Evolutionary conservation across 78 protist genomes (phyloP), one percentile per base, ranked within the genome.

Genomic region (Cavenderia fasciculata): DNA sequence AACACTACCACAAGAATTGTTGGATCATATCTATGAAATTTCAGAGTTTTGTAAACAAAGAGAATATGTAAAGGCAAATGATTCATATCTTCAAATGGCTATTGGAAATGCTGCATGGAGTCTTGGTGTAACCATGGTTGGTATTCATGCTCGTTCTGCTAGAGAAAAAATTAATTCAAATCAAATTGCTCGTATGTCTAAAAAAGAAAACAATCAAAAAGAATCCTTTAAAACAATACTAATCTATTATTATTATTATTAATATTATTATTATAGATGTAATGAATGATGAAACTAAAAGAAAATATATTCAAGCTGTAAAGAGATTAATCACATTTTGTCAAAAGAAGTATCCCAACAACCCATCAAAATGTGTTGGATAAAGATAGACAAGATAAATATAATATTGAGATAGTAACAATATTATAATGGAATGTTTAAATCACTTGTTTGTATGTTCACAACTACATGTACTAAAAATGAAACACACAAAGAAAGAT

Each of bases 81-180:
- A 96, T 72, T 69, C 61, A 18, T 98, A 98, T 73, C 49, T 97
- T 38, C 77, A 36, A n/a, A 27, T 96, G 92, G 76, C 99, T 2
- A 97, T 98, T 34, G 99, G 99, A 16, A 97, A 97, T 71, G 96
- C 98, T 5, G 93, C 99, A 2, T 97, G 99, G 99, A 98, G 98
- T 0, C 90, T 97, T 91, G 95, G 95, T 34, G 97, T 93, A 19
- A 94, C 94, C 4, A 96, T 82, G 96, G 97, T 96, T 36, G 97
- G 98, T 52, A 96, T 96, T 76, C 99, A 97, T 75, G 92, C 86
- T 56, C 96, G 99, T 65, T 79, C 98, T 1, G 92, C 96, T 1
- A 78, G 98, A 12, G 98, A 97, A 56, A 96, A 94, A 77, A 95
- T 97, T 47, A 57, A 10, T 40, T 54, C 95, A 1, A 86, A 91